Base-by-base conservation (phyloP, 176 grass and related monocot genomes). In the Melocanna baccifera region DNA sequence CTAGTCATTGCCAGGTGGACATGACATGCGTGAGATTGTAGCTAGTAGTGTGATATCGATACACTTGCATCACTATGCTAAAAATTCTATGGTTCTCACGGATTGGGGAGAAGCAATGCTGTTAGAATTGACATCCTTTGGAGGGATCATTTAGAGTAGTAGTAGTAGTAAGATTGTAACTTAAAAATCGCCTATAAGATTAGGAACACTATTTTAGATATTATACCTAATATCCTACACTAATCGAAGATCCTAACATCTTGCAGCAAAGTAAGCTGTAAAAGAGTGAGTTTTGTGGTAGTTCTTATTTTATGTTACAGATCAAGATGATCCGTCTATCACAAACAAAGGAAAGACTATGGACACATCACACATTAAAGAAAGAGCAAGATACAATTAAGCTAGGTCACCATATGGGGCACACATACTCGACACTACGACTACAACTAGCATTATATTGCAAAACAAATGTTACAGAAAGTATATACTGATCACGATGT, bases 1-100 rank as follows among this genome's bases (percentile, higher is more conserved):
- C 57, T 73, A 84, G 67, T 88, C 75, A 79, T 72, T 51, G 71
- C 41, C 30, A 77, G 6, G 41, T 70, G 52, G 62, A 61, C 12
- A 76, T 83, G 40, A 12, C n/a, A 83, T 42, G 10, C 1, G 56
- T 40, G 7, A 55, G 11, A 83, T 39, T 51, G 65, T 15, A 15
- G 39, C 52, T 22, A 15, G 6, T 29, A 39, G 18, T 62, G 76
- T 51, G 42, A 67, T 62, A 25, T 43, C 14, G 12, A 18, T 52
- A 34, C 36, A 50, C 67, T 43, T 25, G 18, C 26, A 50, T 45
- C 9, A 14, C 39, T 43, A 46, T 26, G 67, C 39, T 14, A 45
- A 45, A 10, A 26, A 1, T 16, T 26, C 46, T 45, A 3, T 71
- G n/a, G 12, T 8, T 26, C 14, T 7, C 10, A 68, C 37, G 4